phyloP scores from a whole-genome alignment of 305 asterid genomes.

The Fraxinus paxiana region DNA sequence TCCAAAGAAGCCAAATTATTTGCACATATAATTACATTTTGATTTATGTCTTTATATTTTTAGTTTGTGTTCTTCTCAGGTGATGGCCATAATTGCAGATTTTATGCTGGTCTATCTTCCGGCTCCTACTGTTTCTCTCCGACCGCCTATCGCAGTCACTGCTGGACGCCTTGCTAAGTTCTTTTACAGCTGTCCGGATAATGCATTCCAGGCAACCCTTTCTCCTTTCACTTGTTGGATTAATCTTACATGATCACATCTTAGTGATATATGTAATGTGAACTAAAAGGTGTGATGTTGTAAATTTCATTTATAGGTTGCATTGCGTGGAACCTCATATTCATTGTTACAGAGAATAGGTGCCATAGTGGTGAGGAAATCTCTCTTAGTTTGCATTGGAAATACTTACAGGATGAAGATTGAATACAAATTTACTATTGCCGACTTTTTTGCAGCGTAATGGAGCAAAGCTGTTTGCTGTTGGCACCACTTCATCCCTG shows the following conservation, averaged over 20 bases:
- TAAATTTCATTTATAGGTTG: slow-evolving; percentile 45
- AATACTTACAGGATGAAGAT: background rate
- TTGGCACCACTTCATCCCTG: slow-evolving; percentile 84
- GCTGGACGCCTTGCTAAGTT: slow-evolving; percentile 75
- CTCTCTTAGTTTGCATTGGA: background rate
- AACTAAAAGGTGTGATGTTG: slow-evolving; percentile 15
- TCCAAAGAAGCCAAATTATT: background rate
- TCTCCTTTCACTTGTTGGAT: background rate
- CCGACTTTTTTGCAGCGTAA: slow-evolving; percentile 53
- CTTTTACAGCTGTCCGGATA: slow-evolving; percentile 71
- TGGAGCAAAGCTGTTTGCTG: slow-evolving; percentile 80
- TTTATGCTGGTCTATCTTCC: slow-evolving; percentile 97
- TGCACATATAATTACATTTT: background rate
- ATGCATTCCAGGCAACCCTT: slow-evolving; percentile 68
- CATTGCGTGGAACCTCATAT: slow-evolving; percentile 72
- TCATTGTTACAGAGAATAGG: background rate
- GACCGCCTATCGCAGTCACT: slow-evolving; percentile 57
- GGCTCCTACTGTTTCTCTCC: slow-evolving; percentile 90
- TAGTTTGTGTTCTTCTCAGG: slow-evolving; percentile 39
- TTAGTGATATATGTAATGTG: background rate
- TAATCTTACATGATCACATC: background rate
- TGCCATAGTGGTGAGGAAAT: background rate
- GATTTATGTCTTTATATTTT: background rate
- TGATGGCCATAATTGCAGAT: slow-evolving; percentile 91
- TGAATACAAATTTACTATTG: slow-evolving; percentile 19